Evolutionary conservation across 2,329 filamentous ascomycete genomes (phyloP).

Genomic region (Colletotrichum tabaci): DNA sequence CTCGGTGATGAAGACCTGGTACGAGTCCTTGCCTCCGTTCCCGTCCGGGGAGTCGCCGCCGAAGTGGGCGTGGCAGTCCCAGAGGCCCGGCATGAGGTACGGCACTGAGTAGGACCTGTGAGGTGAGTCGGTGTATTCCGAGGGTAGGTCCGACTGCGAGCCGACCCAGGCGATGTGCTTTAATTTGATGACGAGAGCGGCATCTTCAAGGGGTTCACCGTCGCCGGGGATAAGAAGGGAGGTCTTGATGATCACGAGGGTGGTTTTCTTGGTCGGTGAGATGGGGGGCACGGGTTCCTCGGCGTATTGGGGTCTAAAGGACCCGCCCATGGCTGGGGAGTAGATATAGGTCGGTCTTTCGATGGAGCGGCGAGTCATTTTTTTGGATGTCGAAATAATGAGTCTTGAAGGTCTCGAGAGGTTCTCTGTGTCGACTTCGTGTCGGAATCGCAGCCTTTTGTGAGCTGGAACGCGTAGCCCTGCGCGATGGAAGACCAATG

Average conservation of each 20-base stretch:
- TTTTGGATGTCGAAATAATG: background rate
- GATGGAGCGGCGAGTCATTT: constrained; percentile 31
- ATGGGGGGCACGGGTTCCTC: background rate
- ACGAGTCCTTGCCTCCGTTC: constrained; percentile 42
- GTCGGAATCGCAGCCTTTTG: background rate
- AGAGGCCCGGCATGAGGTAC: constrained; percentile 66
- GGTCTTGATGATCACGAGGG: constrained; percentile 47
- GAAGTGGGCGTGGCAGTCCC: constrained; percentile 68
- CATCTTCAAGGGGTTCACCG: constrained; percentile 57
- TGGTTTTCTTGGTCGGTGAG: constrained; percentile 46
- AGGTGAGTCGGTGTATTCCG: constrained; percentile 48
- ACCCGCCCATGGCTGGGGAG: constrained; percentile 50
- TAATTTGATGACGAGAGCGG: constrained; percentile 55
- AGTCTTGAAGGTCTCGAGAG: background rate
- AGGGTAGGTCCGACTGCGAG: constrained; percentile 47
- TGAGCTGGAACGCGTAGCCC: background rate
- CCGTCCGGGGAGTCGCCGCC: constrained; percentile 50
- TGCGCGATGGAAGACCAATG: background rate
- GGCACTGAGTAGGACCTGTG: constrained; percentile 54
- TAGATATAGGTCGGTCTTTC: constrained; percentile 43
- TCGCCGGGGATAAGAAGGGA: constrained; percentile 63
- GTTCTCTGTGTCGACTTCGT: too few relatives aligned
- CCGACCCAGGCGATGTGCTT: constrained; percentile 59
- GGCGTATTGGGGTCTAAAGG: constrained; percentile 42
- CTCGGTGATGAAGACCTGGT: constrained; percentile 45